phyloP scores from a whole-genome alignment of 1,139 yeast genomes.

The Debaryomyces psychrophilus region DNA sequence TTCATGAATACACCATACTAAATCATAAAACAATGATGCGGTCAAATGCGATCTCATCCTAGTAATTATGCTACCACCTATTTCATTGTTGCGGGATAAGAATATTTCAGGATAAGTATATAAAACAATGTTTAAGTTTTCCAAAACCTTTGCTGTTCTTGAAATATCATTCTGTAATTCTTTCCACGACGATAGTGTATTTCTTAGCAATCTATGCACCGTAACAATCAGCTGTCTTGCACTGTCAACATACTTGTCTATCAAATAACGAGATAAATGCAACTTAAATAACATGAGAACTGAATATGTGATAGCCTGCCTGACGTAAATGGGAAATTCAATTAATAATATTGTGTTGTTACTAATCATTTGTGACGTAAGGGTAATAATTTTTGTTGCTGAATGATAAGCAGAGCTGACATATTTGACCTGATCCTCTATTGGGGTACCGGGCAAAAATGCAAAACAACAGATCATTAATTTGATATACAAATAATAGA shows the following conservation, averaged over 20 bases:
- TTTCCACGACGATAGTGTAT: conserved; percentile 89
- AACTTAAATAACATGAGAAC: conserved; percentile 79
- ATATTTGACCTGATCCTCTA: conserved; percentile 83
- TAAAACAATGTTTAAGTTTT: conserved; percentile 82
- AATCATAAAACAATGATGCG: conserved; percentile 87
- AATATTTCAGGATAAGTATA: conserved; percentile 87
- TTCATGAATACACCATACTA: conserved; percentile 94
- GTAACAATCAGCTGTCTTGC: conserved; percentile 94
- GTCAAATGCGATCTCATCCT: conserved; percentile 92
- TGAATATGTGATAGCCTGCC: conserved; percentile 83
- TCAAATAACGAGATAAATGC: conserved; percentile 75
- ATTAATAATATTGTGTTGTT: conserved; percentile 63
- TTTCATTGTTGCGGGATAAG: conserved; percentile 29
- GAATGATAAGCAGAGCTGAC: conserved; percentile 80
- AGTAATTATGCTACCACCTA: conserved; percentile 65
- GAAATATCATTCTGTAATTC: conserved; percentile 89
- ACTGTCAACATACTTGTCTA: conserved; percentile 80
- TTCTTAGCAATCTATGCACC: conserved; percentile 83
- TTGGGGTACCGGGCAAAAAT: conserved; percentile 87
- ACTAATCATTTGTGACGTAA: conserved; percentile 66
- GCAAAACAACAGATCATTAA: conserved; percentile 88
- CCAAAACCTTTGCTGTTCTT: conserved; percentile 90
- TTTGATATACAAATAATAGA: conserved; percentile 76
- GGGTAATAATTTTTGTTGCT: conserved; percentile 81
- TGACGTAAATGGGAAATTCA: conserved; percentile 82